Percentiles rank a stretch among this genome's conserved stretches.
These are phyloP conservation scores for Barnettozyma populi DNA, from an alignment of 805 yeast species.

Conservation along the genomic window DNA sequence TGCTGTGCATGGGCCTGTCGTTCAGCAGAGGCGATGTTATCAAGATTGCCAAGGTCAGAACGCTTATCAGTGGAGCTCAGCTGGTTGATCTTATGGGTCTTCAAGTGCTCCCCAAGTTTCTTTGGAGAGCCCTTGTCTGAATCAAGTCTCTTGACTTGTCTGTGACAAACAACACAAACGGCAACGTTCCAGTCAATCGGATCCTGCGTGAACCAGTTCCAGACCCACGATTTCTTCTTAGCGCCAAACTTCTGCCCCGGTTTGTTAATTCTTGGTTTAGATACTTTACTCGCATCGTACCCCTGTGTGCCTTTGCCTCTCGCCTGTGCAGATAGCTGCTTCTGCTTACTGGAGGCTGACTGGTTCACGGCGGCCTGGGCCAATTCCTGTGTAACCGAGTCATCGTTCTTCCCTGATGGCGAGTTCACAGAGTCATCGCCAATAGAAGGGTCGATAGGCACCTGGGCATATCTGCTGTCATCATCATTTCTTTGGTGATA, in stretches of 20 bases:
- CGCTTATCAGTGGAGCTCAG: constrained; percentile 14
- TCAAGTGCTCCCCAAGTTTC: constrained; percentile 50
- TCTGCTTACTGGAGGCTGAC: constrained; percentile 6
- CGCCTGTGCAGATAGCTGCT: not conserved
- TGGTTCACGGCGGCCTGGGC: constrained; percentile 23
- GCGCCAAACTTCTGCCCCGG: constrained; percentile 58
- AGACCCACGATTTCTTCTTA: constrained; percentile 57
- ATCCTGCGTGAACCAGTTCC: constrained; percentile 58
- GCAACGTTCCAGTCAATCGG: constrained; percentile 42
- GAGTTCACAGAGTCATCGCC: constrained; percentile 12
- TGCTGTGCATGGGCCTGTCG: not conserved
- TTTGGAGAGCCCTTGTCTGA: constrained; percentile 57
- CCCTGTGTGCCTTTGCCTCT: not conserved
- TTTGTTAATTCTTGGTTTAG: constrained; percentile 32
- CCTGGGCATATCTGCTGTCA: constrained; percentile 6
- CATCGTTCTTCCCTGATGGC: constrained; percentile 5
- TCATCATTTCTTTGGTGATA: constrained; percentile 1
- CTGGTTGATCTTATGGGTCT: constrained; percentile 44
- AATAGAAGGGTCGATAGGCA: constrained; percentile 24
- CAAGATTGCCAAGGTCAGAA: not conserved
- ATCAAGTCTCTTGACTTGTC: constrained; percentile 40
- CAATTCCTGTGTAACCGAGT: constrained; percentile 8
- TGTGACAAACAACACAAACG: constrained; percentile 50
- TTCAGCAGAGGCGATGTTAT: not conserved
- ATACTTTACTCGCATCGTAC: constrained; percentile 7